Evolutionary conservation across 2,329 filamentous ascomycete genomes (phyloP).

Genomic region (Bisporella sp.): DNA sequence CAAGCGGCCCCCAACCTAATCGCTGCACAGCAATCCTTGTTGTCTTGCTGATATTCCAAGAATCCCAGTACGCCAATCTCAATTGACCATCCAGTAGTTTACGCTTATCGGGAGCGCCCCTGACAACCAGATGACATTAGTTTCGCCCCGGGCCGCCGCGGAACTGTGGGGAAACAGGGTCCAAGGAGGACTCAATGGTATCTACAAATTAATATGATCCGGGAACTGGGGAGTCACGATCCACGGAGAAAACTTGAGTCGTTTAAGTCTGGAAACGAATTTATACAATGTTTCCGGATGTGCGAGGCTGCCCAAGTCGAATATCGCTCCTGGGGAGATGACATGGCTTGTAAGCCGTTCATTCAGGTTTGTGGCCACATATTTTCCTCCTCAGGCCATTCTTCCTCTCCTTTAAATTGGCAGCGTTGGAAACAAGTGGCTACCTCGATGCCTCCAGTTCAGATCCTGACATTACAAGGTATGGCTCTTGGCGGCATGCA

Average conservation of each 20-base stretch:
- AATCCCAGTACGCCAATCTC: slow-evolving; percentile 36
- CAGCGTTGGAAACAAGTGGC: slow-evolving; percentile 30
- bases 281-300: slow-evolving; percentile 80
- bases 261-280: slow-evolving; percentile 63
- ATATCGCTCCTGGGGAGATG: slow-evolving; percentile 71
- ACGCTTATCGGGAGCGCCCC: slow-evolving; percentile 62
- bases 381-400: slow-evolving; percentile 78
- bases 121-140: slow-evolving; percentile 62
- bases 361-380: slow-evolving; percentile 67
- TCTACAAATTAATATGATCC: slow-evolving; percentile 67
- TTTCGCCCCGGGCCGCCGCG: slow-evolving; percentile 67
- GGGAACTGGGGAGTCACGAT: slow-evolving; percentile 79
- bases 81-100: slow-evolving; percentile 50
- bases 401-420: slow-evolving; percentile 42
- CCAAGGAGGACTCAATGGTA: slow-evolving; percentile 51
- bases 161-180: slow-evolving; percentile 72
- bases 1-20: slow-evolving; percentile 59
- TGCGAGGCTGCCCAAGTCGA: no score
- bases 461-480: slow-evolving; percentile 55
- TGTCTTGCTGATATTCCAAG: slow-evolving; percentile 51
- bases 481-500: slow-evolving; percentile 57
- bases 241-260: slow-evolving; percentile 68
- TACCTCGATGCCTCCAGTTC: slow-evolving; percentile 36
- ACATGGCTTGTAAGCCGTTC: slow-evolving; percentile 79
- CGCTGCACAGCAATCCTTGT: slow-evolving; percentile 52